These are phyloP conservation scores for Yamadazyma jaroonii DNA, from an alignment of 1,139 yeast genomes.

Conservation along the genomic window DNA sequence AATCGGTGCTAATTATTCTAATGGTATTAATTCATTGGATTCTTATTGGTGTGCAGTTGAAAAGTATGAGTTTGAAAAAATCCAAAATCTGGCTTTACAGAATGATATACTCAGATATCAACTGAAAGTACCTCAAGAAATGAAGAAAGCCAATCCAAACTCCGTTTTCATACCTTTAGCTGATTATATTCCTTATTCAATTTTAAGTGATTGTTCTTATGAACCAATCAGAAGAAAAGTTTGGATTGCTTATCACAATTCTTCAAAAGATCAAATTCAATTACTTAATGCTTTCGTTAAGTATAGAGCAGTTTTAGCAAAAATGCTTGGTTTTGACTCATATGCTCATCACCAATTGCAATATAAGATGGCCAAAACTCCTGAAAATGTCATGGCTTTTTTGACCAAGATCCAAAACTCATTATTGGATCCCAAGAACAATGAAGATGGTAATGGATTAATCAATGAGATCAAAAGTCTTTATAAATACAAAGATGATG, in stretches of 20 bases:
- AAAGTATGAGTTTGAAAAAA: slow-evolving; percentile 27
- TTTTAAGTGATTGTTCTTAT: slow-evolving; percentile 58
- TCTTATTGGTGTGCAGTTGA: slow-evolving; percentile 38
- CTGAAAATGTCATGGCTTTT: slow-evolving; percentile 72
- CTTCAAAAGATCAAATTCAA: slow-evolving; percentile 56
- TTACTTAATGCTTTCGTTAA: slow-evolving; percentile 58
- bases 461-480: slow-evolving; percentile 53
- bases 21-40: slow-evolving; percentile 49
- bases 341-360: slow-evolving; percentile 80
- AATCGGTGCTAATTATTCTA: slow-evolving; percentile 74
- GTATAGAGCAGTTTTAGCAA: slow-evolving; percentile 70
- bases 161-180: slow-evolving; percentile 53
- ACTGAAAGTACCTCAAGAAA: slow-evolving; percentile 16
- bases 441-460: slow-evolving; percentile 48
- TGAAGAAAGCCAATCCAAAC: slow-evolving; percentile 8
- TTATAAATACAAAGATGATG: slow-evolving; percentile 32
- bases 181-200: slow-evolving; percentile 65
- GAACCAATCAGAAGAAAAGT: slow-evolving; percentile 60
- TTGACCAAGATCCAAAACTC: slow-evolving; percentile 53
- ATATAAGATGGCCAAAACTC: slow-evolving; percentile 87
- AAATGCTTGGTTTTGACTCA: slow-evolving; percentile 67
- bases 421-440: slow-evolving; percentile 11
- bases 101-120: slow-evolving; percentile 28
- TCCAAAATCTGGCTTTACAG: slow-evolving; percentile 22
- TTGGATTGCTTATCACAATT: slow-evolving; percentile 72